Conservation (phyloP, 805 yeast genomes). For the Metschnikowia vanudenii region DNA sequence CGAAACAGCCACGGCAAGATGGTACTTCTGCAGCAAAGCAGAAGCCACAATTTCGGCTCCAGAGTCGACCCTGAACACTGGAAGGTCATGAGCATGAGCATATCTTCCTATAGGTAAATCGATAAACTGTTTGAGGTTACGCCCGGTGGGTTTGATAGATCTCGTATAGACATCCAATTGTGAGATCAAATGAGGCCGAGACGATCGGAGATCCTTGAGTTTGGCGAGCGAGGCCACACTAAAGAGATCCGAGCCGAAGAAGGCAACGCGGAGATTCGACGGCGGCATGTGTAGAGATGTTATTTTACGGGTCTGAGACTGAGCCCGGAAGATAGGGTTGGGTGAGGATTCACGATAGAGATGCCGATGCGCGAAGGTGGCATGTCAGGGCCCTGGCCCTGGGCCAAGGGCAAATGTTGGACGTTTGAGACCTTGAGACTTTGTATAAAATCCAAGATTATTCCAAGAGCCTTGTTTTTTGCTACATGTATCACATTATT, state of each 20-base stretch:
- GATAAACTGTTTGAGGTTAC: conserved; percentile 44
- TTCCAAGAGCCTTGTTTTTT: no score
- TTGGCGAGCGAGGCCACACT: conserved; percentile 53
- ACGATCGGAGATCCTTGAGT: conserved; percentile 25
- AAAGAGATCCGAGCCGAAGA: conserved; percentile 77
- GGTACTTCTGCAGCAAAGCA: conserved; percentile 32
- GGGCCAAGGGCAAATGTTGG: no score
- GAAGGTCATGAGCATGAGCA: conserved; percentile 34
- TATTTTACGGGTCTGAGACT: no score
- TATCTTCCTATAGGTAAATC: conserved; percentile 55
- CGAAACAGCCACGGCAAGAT: conserved; percentile 86
- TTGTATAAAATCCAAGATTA: no score
- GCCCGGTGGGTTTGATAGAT: conserved; percentile 61
- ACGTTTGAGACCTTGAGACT: no score
- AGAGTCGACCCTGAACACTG: conserved; percentile 52
- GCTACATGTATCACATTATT: no score
- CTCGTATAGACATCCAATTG: conserved; percentile 62
- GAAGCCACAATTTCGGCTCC: conserved; percentile 18
- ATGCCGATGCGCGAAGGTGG: no score
- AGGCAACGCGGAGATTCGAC: conserved; percentile 44
- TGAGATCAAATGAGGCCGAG: conserved; percentile 23
- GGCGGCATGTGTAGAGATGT: background rate
- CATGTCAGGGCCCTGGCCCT: no score
- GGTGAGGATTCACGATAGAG: no score
- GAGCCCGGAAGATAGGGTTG: no score